Conservation (phyloP, 192 early-diverging fungal genomes). For the Coemansia sp. region DNA sequence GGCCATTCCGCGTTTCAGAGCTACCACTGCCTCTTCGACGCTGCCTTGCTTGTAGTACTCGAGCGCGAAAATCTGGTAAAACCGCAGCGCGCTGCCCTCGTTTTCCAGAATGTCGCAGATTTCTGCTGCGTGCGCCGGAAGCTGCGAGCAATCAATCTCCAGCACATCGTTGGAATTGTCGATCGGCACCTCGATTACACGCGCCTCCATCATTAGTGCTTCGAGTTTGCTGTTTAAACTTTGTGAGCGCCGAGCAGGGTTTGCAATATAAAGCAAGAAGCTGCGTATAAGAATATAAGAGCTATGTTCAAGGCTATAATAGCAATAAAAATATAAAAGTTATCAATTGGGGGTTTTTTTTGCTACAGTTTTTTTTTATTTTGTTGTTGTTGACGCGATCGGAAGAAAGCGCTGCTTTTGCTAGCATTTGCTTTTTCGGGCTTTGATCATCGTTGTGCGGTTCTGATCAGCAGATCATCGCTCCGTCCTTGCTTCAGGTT, state of each 20-base stretch:
- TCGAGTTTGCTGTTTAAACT: neutral
- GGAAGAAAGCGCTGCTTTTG: too few relatives aligned
- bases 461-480: neutral
- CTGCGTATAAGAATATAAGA: too few relatives aligned
- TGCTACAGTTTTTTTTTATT: too few relatives aligned
- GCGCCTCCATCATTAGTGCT: slow-evolving; percentile 6
- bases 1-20: slow-evolving; percentile 60
- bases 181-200: slow-evolving; percentile 64
- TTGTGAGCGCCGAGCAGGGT: too few relatives aligned
- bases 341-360: too few relatives aligned
- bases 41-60: slow-evolving; percentile 75
- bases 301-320: too few relatives aligned
- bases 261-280: too few relatives aligned
- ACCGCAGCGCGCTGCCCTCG: slow-evolving; percentile 62
- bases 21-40: slow-evolving; percentile 60
- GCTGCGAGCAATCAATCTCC: slow-evolving; percentile 67
- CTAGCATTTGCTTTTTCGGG: too few relatives aligned
- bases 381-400: too few relatives aligned
- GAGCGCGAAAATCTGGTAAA: slow-evolving; percentile 72
- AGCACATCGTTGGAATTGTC: slow-evolving; percentile 68
- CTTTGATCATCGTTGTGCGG: neutral
- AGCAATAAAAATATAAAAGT: too few relatives aligned
- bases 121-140: slow-evolving; percentile 60
- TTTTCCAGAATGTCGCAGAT: slow-evolving; percentile 72
- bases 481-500: too few relatives aligned